A percentile compares a stretch with the other conserved stretches of the same genome.
phyloP scores from a whole-genome alignment of 805 yeast genomes.

The Clavispora phyllophila region DNA sequence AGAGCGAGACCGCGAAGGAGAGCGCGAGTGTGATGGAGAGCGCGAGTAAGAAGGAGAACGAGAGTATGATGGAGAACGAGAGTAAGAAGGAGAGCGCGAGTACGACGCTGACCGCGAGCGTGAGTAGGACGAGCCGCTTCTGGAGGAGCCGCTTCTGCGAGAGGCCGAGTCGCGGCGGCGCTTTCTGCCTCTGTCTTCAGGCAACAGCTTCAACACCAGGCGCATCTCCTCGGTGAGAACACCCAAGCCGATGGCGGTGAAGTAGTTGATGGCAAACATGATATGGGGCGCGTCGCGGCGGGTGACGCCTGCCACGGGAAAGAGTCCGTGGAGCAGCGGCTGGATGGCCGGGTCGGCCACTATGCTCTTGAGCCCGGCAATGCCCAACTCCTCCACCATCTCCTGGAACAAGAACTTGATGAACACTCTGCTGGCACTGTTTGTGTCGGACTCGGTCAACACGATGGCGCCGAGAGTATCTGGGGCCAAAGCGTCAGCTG shows the following conservation, averaged over 20 bases:
- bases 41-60: slow-evolving; percentile 8
- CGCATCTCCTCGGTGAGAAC: slow-evolving; percentile 80
- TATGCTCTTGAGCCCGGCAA: slow-evolving; percentile 45
- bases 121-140: slow-evolving; percentile 19
- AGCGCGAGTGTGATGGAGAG: too few species aligned
- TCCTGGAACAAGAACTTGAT: slow-evolving; percentile 78
- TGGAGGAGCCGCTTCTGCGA: too few species aligned
- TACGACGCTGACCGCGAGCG: slow-evolving; percentile 5
- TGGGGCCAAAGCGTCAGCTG: slow-evolving; percentile 66
- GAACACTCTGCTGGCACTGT: slow-evolving; percentile 76
- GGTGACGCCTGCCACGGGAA: slow-evolving; percentile 45
- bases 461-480: slow-evolving; percentile 49
- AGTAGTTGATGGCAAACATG: slow-evolving; percentile 80
- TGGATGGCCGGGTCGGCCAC: slow-evolving; percentile 45
- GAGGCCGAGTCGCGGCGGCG: slow-evolving; percentile 9
- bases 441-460: slow-evolving; percentile 67
- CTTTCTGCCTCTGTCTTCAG: slow-evolving; percentile 20
- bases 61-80: slow-evolving; percentile 13
- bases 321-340: slow-evolving; percentile 50
- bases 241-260: slow-evolving; percentile 91
- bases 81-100: slow-evolving; percentile 13
- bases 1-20: slow-evolving; percentile 1
- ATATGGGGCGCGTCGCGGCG: slow-evolving; percentile 43
- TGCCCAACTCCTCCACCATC: slow-evolving; percentile 71
- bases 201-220: slow-evolving; percentile 35